phyloP scores from a whole-genome alignment of 2,329 filamentous ascomycete species.

The Talaromyces sp. region DNA sequence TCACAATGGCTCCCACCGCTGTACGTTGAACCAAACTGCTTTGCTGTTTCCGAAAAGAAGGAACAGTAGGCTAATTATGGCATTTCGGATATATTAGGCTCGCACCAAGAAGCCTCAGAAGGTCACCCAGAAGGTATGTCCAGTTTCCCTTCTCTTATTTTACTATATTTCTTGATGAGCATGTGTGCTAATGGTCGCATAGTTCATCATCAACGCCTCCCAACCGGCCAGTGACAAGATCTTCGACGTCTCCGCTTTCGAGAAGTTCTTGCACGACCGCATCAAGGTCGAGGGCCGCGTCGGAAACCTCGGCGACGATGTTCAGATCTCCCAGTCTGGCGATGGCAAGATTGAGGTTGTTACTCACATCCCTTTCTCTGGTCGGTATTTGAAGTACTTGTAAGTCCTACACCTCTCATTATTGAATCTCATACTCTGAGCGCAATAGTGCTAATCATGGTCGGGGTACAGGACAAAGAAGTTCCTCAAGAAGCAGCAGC shows the following conservation, averaged over 20 bases:
- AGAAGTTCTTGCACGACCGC: constrained; percentile 99
- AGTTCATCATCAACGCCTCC: constrained; percentile 99
- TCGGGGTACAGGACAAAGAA: constrained; percentile 80
- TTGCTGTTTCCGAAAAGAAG: constrained; percentile 69
- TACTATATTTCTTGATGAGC: neutral
- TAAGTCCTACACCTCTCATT: constrained; percentile 49
- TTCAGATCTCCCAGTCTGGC: constrained; percentile 83
- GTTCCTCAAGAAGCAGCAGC: constrained; percentile 99
- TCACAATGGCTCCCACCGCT: constrained; percentile 79
- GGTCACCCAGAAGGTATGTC: constrained; percentile 48
- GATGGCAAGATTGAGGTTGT: constrained; percentile 98
- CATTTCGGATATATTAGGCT: constrained; percentile 43
- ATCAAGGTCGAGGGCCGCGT: constrained; percentile 99
- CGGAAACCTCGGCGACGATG: constrained; percentile 92
- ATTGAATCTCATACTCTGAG: neutral
- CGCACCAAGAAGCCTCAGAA: constrained; percentile 48
- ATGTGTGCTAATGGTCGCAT: neutral
- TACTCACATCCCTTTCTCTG: constrained; percentile 95
- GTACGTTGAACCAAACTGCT: constrained; percentile 78
- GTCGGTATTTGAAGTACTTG: constrained; percentile 99
- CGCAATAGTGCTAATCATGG: neutral
- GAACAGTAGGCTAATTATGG: constrained; percentile 94
- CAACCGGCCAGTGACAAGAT: constrained; percentile 99
- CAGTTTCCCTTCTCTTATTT: neutral
- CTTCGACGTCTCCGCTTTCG: constrained; percentile 97